phyloP scores from a whole-genome alignment of 2,329 filamentous ascomycete species.

The Ophiostoma ulmi region DNA sequence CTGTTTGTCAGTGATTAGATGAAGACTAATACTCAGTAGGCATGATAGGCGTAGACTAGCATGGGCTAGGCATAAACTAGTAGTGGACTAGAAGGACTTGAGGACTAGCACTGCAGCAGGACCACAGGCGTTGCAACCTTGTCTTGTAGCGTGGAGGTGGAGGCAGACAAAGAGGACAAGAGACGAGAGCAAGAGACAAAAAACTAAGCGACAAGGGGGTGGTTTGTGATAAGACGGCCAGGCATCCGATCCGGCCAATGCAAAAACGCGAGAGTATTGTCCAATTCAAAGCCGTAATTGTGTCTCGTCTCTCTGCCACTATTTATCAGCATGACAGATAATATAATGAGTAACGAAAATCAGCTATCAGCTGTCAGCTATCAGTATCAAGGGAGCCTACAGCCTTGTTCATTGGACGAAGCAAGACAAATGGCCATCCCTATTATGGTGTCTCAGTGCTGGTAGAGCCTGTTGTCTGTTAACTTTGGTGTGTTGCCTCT shows the following conservation, averaged over 20 bases:
- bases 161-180: not conserved
- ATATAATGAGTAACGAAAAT: not conserved
- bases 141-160: not conserved
- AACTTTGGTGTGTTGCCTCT: not conserved
- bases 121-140: not conserved
- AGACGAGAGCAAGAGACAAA: too few species aligned
- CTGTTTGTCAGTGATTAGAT: not conserved
- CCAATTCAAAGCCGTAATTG: slow-evolving; percentile 27
- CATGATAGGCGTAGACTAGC: not conserved
- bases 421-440: slow-evolving; percentile 9
- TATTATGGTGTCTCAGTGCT: not conserved
- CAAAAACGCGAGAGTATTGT: slow-evolving; percentile 19
- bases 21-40: not conserved
- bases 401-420: slow-evolving; percentile 25
- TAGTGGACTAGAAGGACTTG: not conserved
- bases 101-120: not conserved
- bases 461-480: not conserved
- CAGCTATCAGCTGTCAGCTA: not conserved
- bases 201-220: not conserved
- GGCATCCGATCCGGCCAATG: slow-evolving; percentile 18
- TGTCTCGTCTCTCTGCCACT: not conserved
- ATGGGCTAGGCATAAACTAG: not conserved
- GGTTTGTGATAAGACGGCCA: not conserved
- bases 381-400: slow-evolving; percentile 9
- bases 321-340: not conserved